phyloP scores from a whole-genome alignment of 441 rosid genomes.

The Corymbia citriodora region DNA sequence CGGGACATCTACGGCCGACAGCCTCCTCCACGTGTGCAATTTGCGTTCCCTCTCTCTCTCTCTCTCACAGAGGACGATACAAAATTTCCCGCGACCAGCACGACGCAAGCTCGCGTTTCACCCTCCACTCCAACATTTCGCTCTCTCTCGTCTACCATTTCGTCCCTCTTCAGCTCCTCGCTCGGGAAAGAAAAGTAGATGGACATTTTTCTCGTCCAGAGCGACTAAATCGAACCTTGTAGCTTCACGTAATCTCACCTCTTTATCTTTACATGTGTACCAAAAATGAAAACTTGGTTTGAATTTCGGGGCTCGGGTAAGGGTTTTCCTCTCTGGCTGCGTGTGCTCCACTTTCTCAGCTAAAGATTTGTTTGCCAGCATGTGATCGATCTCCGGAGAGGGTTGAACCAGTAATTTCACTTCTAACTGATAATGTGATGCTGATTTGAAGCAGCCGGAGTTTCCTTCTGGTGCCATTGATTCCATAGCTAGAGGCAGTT shows the following conservation, averaged over 20 bases:
- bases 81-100: background rate
- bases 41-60: background rate
- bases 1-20: background rate
- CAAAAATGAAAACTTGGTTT: background rate
- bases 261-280: background rate
- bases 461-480: background rate
- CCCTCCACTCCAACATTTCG: background rate
- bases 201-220: background rate
- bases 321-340: background rate
- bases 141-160: background rate
- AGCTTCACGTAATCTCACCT: background rate
- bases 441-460: background rate
- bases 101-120: background rate
- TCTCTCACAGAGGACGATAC: background rate
- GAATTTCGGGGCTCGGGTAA: background rate
- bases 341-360: background rate
- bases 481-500: background rate
- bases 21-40: background rate
- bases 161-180: background rate
- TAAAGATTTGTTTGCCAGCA: background rate
- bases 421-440: background rate
- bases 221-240: background rate
- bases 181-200: background rate
- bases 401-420: background rate
- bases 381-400: background rate